Evolutionary conservation across 768 basidiomycete genomes (phyloP).

Genomic region (Tulasnella sp.): DNA sequence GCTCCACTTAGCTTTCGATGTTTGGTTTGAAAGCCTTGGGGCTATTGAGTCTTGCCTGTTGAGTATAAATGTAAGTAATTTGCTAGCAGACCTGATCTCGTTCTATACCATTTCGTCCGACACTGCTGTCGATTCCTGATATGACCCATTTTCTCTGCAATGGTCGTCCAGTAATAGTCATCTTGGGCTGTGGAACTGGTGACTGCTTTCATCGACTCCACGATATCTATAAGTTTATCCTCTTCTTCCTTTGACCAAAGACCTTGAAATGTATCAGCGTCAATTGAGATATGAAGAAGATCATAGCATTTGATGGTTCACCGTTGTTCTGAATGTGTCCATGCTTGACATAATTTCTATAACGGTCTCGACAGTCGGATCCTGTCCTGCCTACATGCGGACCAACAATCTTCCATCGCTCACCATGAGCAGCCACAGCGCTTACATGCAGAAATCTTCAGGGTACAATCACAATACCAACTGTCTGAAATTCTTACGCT

Average conservation of each 20-base stretch:
- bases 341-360: slow-evolving; percentile 67
- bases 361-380: slow-evolving; percentile 72
- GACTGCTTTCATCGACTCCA: slow-evolving; percentile 58
- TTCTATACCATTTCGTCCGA: slow-evolving; percentile 77
- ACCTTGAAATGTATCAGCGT: slow-evolving; percentile 29
- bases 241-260: slow-evolving; percentile 73
- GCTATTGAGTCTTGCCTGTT: neutral
- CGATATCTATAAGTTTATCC: slow-evolving; percentile 55
- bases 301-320: slow-evolving; percentile 20
- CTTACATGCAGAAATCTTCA: slow-evolving; percentile 28
- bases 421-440: slow-evolving; percentile 54
- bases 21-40: neutral
- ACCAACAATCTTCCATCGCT: slow-evolving; percentile 72
- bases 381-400: slow-evolving; percentile 57
- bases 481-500: slow-evolving; percentile 34
- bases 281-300: neutral
- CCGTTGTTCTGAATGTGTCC: slow-evolving; percentile 51
- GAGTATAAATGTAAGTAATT: neutral
- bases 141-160: slow-evolving; percentile 64
- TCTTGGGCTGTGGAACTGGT: slow-evolving; percentile 39
- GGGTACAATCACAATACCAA: neutral
- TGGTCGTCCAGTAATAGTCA: slow-evolving; percentile 73
- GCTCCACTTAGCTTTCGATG: neutral
- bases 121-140: slow-evolving; percentile 70
- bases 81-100: too few relatives aligned